phyloP scores from a whole-genome alignment of 2,329 filamentous ascomycete genomes.

The Sporothrix globosa region DNA sequence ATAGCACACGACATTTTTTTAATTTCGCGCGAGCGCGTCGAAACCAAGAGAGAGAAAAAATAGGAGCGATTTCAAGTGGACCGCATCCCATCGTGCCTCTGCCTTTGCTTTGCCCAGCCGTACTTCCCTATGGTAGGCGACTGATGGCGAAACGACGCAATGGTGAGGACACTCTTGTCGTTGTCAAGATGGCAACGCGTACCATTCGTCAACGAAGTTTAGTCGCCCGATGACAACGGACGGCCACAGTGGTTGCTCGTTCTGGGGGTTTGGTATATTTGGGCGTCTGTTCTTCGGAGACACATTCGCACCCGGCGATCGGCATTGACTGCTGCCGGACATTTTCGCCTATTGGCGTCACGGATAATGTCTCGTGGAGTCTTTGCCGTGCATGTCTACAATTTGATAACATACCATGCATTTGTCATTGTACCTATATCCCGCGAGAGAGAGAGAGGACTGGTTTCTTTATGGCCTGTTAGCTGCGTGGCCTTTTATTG shows the following conservation, averaged over 20 bases:
- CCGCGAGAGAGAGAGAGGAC: not conserved
- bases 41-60: slow-evolving; percentile 4
- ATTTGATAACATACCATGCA: not conserved
- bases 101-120: slow-evolving; percentile 11
- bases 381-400: not conserved
- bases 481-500: not conserved
- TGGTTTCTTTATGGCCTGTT: not conserved
- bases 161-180: not conserved
- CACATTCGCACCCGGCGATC: slow-evolving; percentile 3
- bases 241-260: not conserved
- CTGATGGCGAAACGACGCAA: not conserved
- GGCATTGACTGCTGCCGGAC: not conserved
- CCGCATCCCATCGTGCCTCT: slow-evolving; percentile 2
- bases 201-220: not conserved
- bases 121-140: slow-evolving; percentile 1
- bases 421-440: not conserved
- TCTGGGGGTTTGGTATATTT: slow-evolving; percentile 8
- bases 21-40: not conserved
- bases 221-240: not conserved
- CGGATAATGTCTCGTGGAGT: not conserved
- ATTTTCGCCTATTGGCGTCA: not conserved
- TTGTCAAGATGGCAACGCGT: not conserved
- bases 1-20: slow-evolving; percentile 7
- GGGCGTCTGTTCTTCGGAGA: slow-evolving; percentile 22
- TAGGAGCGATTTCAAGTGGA: slow-evolving; percentile 26